phyloP scores from a whole-genome alignment of 1,139 yeast species.

The Blastobotrys arbuscula region DNA sequence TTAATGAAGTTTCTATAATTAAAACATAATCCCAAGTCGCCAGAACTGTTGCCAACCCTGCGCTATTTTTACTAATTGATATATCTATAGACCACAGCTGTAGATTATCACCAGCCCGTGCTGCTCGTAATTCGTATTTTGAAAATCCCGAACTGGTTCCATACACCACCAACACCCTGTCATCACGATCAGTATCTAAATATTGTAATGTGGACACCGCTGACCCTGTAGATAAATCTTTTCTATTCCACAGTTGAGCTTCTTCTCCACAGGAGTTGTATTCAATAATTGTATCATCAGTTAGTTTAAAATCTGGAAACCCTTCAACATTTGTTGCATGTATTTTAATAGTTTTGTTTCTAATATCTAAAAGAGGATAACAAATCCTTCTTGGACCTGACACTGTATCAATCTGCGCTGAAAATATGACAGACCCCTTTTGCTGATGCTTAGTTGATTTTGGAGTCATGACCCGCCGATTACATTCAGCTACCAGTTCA shows the following conservation, averaged over 20 bases:
- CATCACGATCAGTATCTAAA: slow-evolving; percentile 4
- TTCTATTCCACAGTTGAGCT: neutral
- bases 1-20: neutral
- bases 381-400: neutral
- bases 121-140: slow-evolving; percentile 3
- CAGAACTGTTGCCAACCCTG: slow-evolving; percentile 3
- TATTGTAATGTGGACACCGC: slow-evolving; percentile 1
- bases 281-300: neutral
- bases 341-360: neutral
- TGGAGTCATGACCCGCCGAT: slow-evolving; percentile 2
- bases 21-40: slow-evolving; percentile 2
- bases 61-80: neutral
- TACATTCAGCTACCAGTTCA: slow-evolving; percentile 5
- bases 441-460: slow-evolving; percentile 3
- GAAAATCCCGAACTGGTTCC: neutral
- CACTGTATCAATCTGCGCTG: slow-evolving; percentile 3
- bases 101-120: neutral
- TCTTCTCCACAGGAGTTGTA: neutral
- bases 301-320: slow-evolving; percentile 2
- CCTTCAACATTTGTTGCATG: neutral
- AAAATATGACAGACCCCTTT: neutral
- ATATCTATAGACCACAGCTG: slow-evolving; percentile 4
- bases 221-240: neutral
- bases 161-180: neutral
- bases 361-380: slow-evolving; percentile 4